Base-by-base conservation (phyloP, 1,284 basidiomycete species). In the Vanrija sp. region DNA sequence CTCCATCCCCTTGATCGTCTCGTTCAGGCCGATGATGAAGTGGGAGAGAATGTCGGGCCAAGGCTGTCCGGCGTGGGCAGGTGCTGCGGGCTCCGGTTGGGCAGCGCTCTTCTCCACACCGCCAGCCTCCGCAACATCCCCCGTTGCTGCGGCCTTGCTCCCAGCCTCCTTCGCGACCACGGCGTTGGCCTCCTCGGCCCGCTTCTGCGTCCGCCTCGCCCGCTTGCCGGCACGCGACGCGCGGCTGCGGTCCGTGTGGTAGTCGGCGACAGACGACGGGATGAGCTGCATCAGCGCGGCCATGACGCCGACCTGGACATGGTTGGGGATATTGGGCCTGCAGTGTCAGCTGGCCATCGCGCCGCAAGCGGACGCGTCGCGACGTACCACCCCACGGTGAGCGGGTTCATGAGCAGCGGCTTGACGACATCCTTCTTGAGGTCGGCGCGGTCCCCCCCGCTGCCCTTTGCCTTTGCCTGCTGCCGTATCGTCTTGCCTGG, bases 1-100 rank as follows among this genome's bases (percentile, higher is more conserved):
- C 72, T 94, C 90, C 12, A 94, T 78, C 18, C 78, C 77, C 71
- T 84, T 87, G 20, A 89, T 88, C 8, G 90, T 86, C 65, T 84
- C 80, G 65, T 92, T 94, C 61, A 93, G 85, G 12, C 90, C 90
- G 41, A 86, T 70, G 1, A 81, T 76, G 39, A 88, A 61, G 66
- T 86, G 81, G 12, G 78, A 60, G 14, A 84, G 71, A 22, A 84
- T 71, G 9, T 70, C 57, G 3, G 83, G 83, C 16, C 51, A 42
- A 1, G 41, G 27, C 1, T 64, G 63, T 47, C 31, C 31, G 12
- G 10, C 9, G 31, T 14, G 31, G 15, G 12, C 12, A 12, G 31
- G 9, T 14, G 12, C 31, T 9, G 2, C 12, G 12, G 31, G 7
- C 31, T 31, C 12, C 31, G 12, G 12, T 4, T 3, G 9, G 9